These are phyloP conservation scores for Cordyceps farinosa DNA, from an alignment of 2,329 filamentous ascomycete genomes.

Conservation along the genomic window DNA sequence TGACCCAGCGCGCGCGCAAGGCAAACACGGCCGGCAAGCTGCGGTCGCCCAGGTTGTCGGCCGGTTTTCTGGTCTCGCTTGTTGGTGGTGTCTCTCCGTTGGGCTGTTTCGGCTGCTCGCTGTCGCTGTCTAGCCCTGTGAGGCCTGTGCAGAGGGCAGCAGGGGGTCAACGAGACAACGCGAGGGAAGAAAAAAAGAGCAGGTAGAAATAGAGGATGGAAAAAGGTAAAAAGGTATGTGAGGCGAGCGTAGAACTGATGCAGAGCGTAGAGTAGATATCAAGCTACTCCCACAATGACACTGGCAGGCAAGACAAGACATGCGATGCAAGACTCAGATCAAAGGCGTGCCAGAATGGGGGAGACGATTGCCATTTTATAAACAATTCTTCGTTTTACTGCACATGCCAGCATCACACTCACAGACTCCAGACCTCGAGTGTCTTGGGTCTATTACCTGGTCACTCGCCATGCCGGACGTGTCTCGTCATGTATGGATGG, in stretches of 20 bases:
- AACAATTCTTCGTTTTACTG: not conserved
- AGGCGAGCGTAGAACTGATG: too few species aligned
- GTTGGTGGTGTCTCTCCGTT: not conserved
- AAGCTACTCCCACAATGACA: too few species aligned
- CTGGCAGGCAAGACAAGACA: not conserved
- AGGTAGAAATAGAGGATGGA: too few species aligned
- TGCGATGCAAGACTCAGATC: not conserved
- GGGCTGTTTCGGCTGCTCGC: not conserved
- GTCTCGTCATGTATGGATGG: conserved; percentile 7
- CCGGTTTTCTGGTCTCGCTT: not conserved
- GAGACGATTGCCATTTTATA: conserved; percentile 6
- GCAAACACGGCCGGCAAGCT: not conserved
- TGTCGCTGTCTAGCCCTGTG: conserved; percentile 1
- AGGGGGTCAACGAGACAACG: not conserved
- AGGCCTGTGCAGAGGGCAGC: not conserved
- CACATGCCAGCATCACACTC: not conserved
- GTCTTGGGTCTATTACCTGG: not conserved
- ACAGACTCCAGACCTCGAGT: not conserved
- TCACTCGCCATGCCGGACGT: not conserved
- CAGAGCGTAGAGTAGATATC: too few species aligned
- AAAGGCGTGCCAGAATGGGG: not conserved
- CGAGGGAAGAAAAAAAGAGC: not conserved
- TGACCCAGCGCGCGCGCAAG: not conserved
- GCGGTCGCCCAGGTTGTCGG: not conserved
- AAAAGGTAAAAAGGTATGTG: too few species aligned